A percentile compares a stretch with the other conserved stretches of the same genome.
Evolutionary conservation across 306 rosid genomes (phyloP).

Genomic region (Trifolium subterraneum): DNA sequence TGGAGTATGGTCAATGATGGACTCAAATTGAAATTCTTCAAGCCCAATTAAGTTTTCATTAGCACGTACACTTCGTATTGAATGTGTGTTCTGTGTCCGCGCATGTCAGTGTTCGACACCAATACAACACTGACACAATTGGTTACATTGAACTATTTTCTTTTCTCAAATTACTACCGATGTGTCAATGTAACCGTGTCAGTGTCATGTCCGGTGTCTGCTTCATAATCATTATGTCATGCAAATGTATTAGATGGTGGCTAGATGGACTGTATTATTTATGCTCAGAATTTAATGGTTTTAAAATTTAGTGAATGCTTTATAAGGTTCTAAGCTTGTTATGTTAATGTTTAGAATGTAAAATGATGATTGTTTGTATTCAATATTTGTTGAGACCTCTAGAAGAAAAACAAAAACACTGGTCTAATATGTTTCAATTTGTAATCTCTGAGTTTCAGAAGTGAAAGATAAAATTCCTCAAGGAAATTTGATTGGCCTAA

Average conservation of each 20-base stretch:
- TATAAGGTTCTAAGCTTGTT: constrained; percentile 22
- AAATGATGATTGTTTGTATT: constrained; percentile 23
- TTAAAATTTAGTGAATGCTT: background rate
- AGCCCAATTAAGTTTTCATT: constrained; percentile 50
- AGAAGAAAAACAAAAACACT: background rate
- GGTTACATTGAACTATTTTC: background rate
- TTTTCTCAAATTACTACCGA: background rate
- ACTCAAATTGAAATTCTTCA: constrained; percentile 91
- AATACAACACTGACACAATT: no score
- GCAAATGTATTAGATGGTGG: background rate
- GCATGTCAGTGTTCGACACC: no score
- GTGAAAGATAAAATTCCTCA: background rate
- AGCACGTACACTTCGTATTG: background rate
- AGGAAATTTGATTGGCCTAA: background rate
- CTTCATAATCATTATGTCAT: background rate
- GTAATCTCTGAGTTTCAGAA: constrained; percentile 28
- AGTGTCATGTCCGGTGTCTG: background rate
- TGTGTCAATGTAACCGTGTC: background rate
- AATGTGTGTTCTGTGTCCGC: background rate
- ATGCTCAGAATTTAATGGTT: background rate
- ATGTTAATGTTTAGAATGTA: constrained; percentile 13
- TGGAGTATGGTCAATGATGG: constrained; percentile 98
- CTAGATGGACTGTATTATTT: background rate
- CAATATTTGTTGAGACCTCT: constrained; percentile 26
- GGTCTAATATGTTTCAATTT: constrained; percentile 14